phyloP scores from a whole-genome alignment of 176 grass and related monocot genomes.

The Ampelocalamus luodianensis region DNA sequence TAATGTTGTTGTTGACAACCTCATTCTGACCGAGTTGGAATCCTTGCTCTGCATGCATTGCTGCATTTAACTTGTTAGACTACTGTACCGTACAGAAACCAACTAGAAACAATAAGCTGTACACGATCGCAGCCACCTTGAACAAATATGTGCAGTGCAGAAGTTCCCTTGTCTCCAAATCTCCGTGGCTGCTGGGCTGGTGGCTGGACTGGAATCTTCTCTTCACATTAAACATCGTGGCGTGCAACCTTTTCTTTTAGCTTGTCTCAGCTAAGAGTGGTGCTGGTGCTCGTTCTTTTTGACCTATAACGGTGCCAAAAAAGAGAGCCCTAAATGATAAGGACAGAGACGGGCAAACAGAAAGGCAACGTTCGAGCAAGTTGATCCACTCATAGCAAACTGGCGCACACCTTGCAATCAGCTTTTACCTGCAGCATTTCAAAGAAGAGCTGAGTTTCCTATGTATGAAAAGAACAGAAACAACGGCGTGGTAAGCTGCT shows the following conservation, averaged over 20 bases:
- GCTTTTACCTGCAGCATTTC: conserved; percentile 10
- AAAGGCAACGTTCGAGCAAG: conserved; percentile 31
- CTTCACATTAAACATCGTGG: neutral
- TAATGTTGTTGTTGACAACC: neutral
- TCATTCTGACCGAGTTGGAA: neutral
- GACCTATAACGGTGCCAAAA: neutral
- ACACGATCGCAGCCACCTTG: neutral
- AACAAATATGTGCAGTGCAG: neutral
- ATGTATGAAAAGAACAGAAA: neutral
- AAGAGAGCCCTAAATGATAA: conserved; percentile 16
- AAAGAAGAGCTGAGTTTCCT: neutral
- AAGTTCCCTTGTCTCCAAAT: neutral
- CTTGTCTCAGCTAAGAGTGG: neutral
- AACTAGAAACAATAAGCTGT: neutral
- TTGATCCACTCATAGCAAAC: conserved; percentile 30
- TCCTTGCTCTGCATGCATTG: neutral
- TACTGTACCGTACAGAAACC: neutral
- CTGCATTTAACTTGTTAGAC: neutral
- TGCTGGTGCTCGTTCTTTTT: conserved; percentile 39
- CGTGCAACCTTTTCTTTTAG: neutral
- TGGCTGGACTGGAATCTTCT: neutral
- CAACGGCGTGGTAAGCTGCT: neutral
- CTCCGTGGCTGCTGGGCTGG: neutral
- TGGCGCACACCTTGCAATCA: conserved; percentile 14
- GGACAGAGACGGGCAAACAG: neutral